Evolutionary conservation across 805 yeast species (phyloP), one percentile per base, ranked within the genome.

Genomic region (Cyberlindnera japonica): DNA sequence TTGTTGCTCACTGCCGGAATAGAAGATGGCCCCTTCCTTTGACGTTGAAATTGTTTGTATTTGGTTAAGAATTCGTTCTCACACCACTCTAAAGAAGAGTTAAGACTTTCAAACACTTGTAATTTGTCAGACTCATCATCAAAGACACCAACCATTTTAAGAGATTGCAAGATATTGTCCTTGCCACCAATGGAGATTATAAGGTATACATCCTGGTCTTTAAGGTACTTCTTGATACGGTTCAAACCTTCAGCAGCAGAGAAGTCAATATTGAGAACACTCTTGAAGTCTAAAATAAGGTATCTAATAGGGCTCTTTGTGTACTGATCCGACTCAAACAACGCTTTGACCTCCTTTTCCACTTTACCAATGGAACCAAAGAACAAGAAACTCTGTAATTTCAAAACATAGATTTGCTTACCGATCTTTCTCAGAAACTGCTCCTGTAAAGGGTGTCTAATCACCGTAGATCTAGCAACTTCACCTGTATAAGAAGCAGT

Each of bases 161-260:
- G 72, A 0, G 93, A 84, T 32, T 72, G 73, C 23, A 84, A 77
- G 10, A 84, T 81, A 14, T 74, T 73, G 35, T 81, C 83, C 32
- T 79, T 82, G 10, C 69, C 66, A 21, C 91, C 87, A 1, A 96
- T 86, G 2, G 95, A 81, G 22, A 93, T 72, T 19, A 90, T 75
- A 57, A 93, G 64, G 48, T 77, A 82, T 14, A 91, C 82, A 38
- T 72, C 71, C 46, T 79, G 81, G 16, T 83, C 81, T 43, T 75
- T 75, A 14, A 88, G 67, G 53, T 90, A 74, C 47, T 95, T 82
- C 58, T 86, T 79, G 45, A 93, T 83, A 52, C 96, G 71, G 51
- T 89, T 79, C 59, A 93, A 86, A 0, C 97, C 96, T 61, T 93
- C 98, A 9, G 96, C 95, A 0, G 98, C 97, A 33, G 95, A 84